These are phyloP conservation scores for Stagonosporopsis vannaccii DNA, from an alignment of 2,329 filamentous ascomycete species.

Conservation along the genomic window DNA sequence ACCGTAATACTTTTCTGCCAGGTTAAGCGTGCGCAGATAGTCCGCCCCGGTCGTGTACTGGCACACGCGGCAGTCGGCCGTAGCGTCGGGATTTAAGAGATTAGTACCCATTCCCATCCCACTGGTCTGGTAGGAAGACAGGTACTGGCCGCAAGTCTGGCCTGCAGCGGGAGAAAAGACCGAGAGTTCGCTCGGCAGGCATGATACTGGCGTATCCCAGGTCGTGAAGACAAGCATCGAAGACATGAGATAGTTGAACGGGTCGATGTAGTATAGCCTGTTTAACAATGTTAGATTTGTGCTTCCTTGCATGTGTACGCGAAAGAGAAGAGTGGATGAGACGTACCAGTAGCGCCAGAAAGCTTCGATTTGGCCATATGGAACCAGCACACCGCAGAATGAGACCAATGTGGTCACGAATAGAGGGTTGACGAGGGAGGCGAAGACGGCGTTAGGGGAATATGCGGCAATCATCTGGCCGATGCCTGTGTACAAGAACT, in stretches of 20 bases:
- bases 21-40: slow-evolving; percentile 65
- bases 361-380: background rate
- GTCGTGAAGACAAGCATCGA: background rate
- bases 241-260: background rate
- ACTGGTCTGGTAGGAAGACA: background rate
- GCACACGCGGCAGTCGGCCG: slow-evolving; percentile 49
- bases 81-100: background rate
- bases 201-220: background rate
- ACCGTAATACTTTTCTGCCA: slow-evolving; percentile 67
- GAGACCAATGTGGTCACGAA: background rate
- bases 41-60: slow-evolving; percentile 64
- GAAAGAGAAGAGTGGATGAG: background rate
- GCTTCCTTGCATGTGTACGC: background rate
- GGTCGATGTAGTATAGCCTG: background rate
- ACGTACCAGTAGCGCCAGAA: background rate
- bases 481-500: background rate
- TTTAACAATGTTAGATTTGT: background rate
- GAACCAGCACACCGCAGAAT: background rate
- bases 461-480: background rate
- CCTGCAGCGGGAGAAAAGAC: background rate
- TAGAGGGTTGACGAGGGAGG: background rate
- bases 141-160: background rate
- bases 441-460: background rate
- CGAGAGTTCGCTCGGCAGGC: background rate
- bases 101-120: background rate